A percentile compares a stretch with the other conserved stretches of the same genome.
Evolutionary conservation across 2,329 filamentous ascomycete genomes (phyloP).

Genomic region (Fusarium sp.): DNA sequence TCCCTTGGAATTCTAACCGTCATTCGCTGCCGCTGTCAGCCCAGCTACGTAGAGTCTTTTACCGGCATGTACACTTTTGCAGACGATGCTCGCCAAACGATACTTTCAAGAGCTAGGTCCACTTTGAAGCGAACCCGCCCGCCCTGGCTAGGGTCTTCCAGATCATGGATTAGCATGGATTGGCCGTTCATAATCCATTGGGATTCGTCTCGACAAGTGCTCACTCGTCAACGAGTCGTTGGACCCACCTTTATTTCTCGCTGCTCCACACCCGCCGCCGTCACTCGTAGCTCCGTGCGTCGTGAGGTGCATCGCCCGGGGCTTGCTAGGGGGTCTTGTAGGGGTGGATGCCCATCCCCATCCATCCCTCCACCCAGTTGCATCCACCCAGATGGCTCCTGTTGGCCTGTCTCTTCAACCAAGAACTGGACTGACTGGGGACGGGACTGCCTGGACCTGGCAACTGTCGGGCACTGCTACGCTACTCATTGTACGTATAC

Average conservation of each 20-base stretch:
- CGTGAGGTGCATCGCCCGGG: slow-evolving; percentile 41
- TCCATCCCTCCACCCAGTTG: slow-evolving; percentile 16
- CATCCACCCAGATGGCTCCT: slow-evolving; percentile 22
- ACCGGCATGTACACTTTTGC: slow-evolving; percentile 25
- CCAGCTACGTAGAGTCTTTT: slow-evolving; percentile 17
- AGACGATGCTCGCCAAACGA: neutral
- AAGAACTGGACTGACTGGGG: slow-evolving; percentile 16
- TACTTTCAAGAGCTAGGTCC: slow-evolving; percentile 3
- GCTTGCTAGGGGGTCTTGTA: slow-evolving; percentile 16
- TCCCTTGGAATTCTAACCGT: slow-evolving; percentile 21
- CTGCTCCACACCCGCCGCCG: slow-evolving; percentile 45
- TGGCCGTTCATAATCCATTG: slow-evolving; percentile 18
- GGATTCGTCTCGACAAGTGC: slow-evolving; percentile 16
- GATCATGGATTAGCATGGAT: slow-evolving; percentile 11
- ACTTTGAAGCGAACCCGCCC: slow-evolving; percentile 9
- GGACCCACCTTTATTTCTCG: slow-evolving; percentile 29
- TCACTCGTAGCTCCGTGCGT: slow-evolving; percentile 39
- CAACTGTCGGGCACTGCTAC: slow-evolving; percentile 42
- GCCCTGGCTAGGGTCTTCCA: slow-evolving; percentile 10
- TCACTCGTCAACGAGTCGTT: slow-evolving; percentile 32
- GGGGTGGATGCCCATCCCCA: neutral
- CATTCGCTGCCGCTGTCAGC: slow-evolving; percentile 33
- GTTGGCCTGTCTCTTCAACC: slow-evolving; percentile 14
- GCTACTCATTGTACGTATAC: slow-evolving; percentile 24
- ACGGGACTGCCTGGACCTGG: slow-evolving; percentile 20